These are phyloP conservation scores for Piloderma croceum DNA, from an alignment of 768 basidiomycete genomes.

Conservation along the genomic window DNA sequence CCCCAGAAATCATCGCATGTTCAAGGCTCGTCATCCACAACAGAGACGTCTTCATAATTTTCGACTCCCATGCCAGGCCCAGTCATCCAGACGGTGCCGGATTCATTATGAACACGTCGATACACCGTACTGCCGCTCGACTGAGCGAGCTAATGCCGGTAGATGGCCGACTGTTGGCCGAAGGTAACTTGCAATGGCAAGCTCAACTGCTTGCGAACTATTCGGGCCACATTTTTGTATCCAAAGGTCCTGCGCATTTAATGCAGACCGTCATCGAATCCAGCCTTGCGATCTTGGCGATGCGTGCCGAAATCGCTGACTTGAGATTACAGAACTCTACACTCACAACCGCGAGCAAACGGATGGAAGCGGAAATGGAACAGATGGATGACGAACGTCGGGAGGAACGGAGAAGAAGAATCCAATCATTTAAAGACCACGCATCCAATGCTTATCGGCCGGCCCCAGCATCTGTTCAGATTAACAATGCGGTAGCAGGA, in stretches of 20 bases:
- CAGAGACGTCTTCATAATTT: constrained; percentile 51
- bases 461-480: too few species aligned
- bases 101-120: constrained; percentile 45
- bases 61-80: constrained; percentile 64
- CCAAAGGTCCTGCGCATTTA: constrained; percentile 21
- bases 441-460: too few species aligned
- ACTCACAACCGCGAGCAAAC: constrained; percentile 18
- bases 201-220: constrained; percentile 56
- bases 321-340: constrained; percentile 27
- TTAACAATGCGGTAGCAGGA: too few species aligned
- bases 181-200: constrained; percentile 53
- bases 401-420: too few species aligned
- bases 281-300: constrained; percentile 41
- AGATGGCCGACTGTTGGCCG: constrained; percentile 39
- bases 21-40: too few species aligned
- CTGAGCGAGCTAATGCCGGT: constrained; percentile 44
- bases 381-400: constrained; percentile 8
- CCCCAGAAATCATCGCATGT: too few species aligned
- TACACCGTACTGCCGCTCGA: constrained; percentile 37
- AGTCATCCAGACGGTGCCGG: constrained; percentile 56
- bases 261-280: constrained; percentile 41
- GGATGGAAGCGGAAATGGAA: constrained; percentile 23
- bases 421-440: too few species aligned
- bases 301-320: constrained; percentile 36
- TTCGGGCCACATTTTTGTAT: constrained; percentile 52